Conservation (phyloP, 257 asterid genomes). For the Rehmannia glutinosa region DNA sequence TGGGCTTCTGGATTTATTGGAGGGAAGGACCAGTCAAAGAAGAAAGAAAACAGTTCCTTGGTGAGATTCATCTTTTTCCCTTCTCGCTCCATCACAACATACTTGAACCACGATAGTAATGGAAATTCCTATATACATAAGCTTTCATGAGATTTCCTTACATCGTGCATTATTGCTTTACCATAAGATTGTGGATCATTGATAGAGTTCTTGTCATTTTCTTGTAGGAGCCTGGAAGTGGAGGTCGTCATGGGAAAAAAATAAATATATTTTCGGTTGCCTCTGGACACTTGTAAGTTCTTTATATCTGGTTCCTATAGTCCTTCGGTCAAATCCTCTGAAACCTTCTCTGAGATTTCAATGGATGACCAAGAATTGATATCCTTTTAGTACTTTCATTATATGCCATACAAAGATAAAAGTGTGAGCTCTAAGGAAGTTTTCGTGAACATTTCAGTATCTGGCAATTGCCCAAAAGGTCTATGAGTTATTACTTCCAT, state of each 20-base stretch:
- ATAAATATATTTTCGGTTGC: conserved; percentile 96
- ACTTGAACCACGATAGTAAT: too few relatives aligned
- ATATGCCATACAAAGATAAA: too few relatives aligned
- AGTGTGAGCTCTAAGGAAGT: too few relatives aligned
- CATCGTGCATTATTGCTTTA: not conserved
- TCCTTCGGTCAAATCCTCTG: not conserved
- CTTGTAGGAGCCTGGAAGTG: conserved; percentile 51
- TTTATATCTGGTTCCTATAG: conserved; percentile 8
- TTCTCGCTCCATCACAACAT: too few relatives aligned
- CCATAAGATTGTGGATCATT: not conserved
- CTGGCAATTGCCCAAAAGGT: not conserved
- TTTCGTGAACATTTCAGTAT: not conserved
- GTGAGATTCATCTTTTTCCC: conserved; percentile 30
- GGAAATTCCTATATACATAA: too few relatives aligned
- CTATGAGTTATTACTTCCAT: not conserved
- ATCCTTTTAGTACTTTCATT: too few relatives aligned
- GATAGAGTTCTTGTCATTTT: conserved; percentile 22
- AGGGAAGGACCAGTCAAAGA: conserved; percentile 65
- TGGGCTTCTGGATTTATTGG: conserved; percentile 97
- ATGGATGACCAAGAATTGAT: not conserved
- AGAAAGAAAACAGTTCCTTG: conserved; percentile 52
- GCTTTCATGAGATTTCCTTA: too few relatives aligned
- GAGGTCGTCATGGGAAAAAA: conserved; percentile 72
- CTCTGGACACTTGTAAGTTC: conserved; percentile 95
- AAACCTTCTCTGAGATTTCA: not conserved